Percentiles rank a stretch among this genome's conserved stretches.
Evolutionary conservation across 768 basidiomycete species (phyloP).

Genomic region (Leccinum broughii): DNA sequence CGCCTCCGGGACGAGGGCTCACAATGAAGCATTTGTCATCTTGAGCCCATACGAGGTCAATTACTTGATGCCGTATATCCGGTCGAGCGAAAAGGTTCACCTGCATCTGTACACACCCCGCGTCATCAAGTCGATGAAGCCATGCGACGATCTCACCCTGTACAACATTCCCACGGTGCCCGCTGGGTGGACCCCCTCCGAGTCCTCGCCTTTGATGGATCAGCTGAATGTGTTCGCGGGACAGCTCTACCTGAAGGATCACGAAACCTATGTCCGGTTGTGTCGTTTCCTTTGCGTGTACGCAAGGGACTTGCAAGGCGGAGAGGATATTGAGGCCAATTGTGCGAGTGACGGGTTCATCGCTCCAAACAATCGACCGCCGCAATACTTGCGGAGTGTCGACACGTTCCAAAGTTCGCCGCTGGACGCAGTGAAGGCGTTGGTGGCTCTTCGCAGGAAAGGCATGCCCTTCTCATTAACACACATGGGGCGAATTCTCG

Average conservation of each 20-base stretch:
- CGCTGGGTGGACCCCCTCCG: neutral
- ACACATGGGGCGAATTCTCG: constrained; percentile 43
- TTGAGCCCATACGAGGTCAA: constrained; percentile 33
- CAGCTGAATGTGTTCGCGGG: neutral
- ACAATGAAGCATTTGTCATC: neutral
- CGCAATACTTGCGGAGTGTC: neutral
- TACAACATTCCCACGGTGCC: neutral
- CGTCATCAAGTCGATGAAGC: neutral
- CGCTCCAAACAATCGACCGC: neutral
- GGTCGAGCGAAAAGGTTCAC: constrained; percentile 9
- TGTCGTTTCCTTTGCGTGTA: neutral
- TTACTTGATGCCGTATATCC: constrained; percentile 37
- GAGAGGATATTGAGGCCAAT: neutral
- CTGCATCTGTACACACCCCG: neutral
- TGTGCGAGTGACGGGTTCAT: constrained; percentile 13
- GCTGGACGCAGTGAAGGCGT: constrained; percentile 24
- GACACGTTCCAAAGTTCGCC: constrained; percentile 39
- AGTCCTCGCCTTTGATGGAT: neutral
- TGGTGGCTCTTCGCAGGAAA: constrained; percentile 37
- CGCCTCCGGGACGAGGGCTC: neutral
- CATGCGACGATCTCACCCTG: neutral
- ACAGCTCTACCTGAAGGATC: neutral
- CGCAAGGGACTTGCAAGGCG: neutral
- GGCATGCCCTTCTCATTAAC: constrained; percentile 38
- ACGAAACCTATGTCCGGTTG: constrained; percentile 24